phyloP scores from a whole-genome alignment of 202 grass and related monocot genomes.

The Zoysia matrella region DNA sequence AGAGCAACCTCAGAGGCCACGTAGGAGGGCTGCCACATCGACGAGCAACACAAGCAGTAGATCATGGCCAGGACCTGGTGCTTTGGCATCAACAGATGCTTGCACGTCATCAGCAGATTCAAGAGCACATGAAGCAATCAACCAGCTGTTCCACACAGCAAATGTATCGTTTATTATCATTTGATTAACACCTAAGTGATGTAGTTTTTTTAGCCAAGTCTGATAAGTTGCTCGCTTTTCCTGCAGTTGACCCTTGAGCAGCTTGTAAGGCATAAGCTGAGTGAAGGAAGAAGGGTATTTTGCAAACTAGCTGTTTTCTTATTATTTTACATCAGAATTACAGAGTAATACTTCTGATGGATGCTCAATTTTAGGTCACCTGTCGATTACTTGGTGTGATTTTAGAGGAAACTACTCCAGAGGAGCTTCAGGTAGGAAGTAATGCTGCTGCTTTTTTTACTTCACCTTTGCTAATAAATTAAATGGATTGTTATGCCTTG shows the following conservation, averaged over 20 bases:
- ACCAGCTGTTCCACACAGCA: constrained; percentile 92
- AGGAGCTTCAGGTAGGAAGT: constrained; percentile 86
- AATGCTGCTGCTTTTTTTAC: constrained; percentile 29
- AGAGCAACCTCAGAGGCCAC: too few relatives aligned
- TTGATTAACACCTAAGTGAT: constrained; percentile 32
- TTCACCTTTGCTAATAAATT: background rate
- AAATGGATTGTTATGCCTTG: constrained; percentile 34
- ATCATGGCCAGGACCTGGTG: constrained; percentile 52
- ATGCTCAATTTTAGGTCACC: constrained; percentile 67
- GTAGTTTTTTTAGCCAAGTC: constrained; percentile 6
- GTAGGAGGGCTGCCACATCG: constrained; percentile 35
- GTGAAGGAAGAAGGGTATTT: constrained; percentile 89
- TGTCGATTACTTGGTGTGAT: constrained; percentile 91
- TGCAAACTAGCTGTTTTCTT: constrained; percentile 22
- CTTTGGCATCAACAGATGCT: constrained; percentile 60
- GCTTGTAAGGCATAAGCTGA: constrained; percentile 96
- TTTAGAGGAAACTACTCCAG: constrained; percentile 89
- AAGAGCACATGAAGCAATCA: background rate
- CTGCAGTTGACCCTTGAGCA: constrained; percentile 91
- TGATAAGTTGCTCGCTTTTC: constrained; percentile 42
- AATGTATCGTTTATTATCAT: constrained; percentile 64
- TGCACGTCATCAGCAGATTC: constrained; percentile 37
- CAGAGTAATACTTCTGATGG: constrained; percentile 22
- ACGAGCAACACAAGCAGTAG: constrained; percentile 64
- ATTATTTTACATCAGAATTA: constrained; percentile 11